A percentile compares a stretch with the other conserved stretches of the same genome.
Conservation (phyloP, 345 rosid species). For the Streptanthus diversifolius region DNA sequence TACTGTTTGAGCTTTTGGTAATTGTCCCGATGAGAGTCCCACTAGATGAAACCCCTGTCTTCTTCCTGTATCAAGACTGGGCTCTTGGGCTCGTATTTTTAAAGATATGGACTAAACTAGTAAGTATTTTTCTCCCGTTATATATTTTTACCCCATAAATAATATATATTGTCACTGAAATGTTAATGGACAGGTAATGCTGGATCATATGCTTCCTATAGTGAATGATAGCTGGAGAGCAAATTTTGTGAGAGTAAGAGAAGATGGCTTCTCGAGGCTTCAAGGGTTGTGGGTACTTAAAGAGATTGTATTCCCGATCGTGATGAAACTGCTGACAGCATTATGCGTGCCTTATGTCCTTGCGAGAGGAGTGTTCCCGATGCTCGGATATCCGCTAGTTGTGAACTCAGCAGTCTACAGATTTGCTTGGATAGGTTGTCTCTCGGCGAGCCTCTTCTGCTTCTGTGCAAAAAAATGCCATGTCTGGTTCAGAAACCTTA, state of each 20-base stretch:
- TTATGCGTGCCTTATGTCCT: constrained; percentile 85
- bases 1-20: constrained; percentile 94
- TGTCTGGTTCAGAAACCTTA: constrained; percentile 96
- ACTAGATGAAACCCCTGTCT: constrained; percentile 99
- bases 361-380: constrained; percentile 90
- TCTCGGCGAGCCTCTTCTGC: constrained; percentile 60
- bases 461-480: constrained; percentile 87
- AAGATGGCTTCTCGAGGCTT: constrained; percentile 89
- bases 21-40: constrained; percentile 99
- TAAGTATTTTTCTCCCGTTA: constrained; percentile 23
- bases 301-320: constrained; percentile 85
- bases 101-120: constrained; percentile 98
- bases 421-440: constrained; percentile 97
- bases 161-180: not conserved
- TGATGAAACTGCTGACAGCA: constrained; percentile 96
- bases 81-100: constrained; percentile 94
- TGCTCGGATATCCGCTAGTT: constrained; percentile 83
- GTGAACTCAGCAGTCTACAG: constrained; percentile 95
- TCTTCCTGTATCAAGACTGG: constrained; percentile 98
- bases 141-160: not conserved
- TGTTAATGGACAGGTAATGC: constrained; percentile 60
- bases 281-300: constrained; percentile 88
- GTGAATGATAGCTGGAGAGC: constrained; percentile 89
- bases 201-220: constrained; percentile 97
- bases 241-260: constrained; percentile 92